A percentile compares a stretch with the other conserved stretches of the same genome.
Evolutionary conservation across 345 rosid species (phyloP).

Genomic region (Ceriops tagal): DNA sequence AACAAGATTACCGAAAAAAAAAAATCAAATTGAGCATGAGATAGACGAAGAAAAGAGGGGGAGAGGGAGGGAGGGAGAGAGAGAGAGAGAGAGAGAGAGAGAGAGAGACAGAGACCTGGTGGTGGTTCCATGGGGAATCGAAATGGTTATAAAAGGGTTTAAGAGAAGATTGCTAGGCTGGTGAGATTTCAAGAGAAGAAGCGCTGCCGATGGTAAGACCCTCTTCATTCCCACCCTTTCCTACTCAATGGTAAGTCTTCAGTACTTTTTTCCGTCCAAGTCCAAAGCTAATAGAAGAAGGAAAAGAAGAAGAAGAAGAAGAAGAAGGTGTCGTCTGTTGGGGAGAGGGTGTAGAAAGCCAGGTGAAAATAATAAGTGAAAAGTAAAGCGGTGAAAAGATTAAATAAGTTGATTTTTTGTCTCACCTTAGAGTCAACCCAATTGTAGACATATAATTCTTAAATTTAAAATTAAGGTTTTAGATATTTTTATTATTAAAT

Average conservation of each 20-base stretch:
- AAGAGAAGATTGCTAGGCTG: conserved; percentile 16
- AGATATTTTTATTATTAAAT: too few species aligned
- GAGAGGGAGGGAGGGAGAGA: neutral
- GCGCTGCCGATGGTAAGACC: conserved; percentile 18
- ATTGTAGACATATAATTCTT: too few species aligned
- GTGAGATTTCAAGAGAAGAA: conserved; percentile 23
- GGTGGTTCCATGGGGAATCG: neutral
- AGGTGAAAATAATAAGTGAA: too few species aligned
- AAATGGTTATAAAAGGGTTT: neutral
- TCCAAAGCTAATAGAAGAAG: too few species aligned
- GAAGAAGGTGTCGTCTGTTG: too few species aligned
- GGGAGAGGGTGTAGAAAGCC: too few species aligned
- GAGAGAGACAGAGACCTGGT: neutral
- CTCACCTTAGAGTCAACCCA: too few species aligned
- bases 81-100: neutral
- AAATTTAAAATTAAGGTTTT: too few species aligned
- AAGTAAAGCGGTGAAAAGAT: too few species aligned
- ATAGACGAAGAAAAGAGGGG: neutral
- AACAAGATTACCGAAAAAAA: neutral
- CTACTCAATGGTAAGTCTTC: neutral
- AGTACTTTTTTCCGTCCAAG: too few species aligned
- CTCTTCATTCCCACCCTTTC: conserved; percentile 33
- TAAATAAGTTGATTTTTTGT: too few species aligned
- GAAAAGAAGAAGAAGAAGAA: too few species aligned
- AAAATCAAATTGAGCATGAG: neutral